Percentiles rank a stretch among this genome's conserved stretches.
phyloP scores from a whole-genome alignment of 139 green algal species.

The Marvania coccoides region DNA sequence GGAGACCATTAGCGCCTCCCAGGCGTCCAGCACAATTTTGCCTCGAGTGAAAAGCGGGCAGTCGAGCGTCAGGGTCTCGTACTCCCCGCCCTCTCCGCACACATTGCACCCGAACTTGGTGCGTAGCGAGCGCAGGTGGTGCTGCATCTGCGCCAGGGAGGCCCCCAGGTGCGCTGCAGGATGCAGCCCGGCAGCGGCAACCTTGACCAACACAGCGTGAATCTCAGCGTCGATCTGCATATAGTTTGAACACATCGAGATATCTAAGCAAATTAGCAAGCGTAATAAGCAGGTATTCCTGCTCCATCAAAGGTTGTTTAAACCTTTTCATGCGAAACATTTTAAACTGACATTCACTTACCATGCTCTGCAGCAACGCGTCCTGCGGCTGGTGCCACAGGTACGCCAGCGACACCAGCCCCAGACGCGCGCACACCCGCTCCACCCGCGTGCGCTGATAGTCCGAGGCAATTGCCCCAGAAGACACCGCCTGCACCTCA shows the following conservation, averaged over 20 bases:
- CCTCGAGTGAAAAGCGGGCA: slow-evolving; percentile 69
- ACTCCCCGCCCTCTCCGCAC: slow-evolving; percentile 97
- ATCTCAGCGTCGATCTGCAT: slow-evolving; percentile 49
- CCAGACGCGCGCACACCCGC: slow-evolving; percentile 68
- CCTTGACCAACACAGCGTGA: slow-evolving; percentile 76
- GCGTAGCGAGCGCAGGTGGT: slow-evolving; percentile 42
- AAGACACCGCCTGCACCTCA: slow-evolving; percentile 64
- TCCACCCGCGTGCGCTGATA: slow-evolving; percentile 97
- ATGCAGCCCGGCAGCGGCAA: slow-evolving; percentile 75
- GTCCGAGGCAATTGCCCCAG: slow-evolving; percentile 89
- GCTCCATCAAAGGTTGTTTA: not conserved
- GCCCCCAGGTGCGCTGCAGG: slow-evolving; percentile 79
- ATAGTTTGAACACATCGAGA: not conserved
- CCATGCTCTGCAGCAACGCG: slow-evolving; percentile 55
- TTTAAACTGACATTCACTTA: not conserved
- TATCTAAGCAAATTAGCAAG: not conserved
- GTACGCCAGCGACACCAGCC: slow-evolving; percentile 80
- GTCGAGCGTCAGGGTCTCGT: slow-evolving; percentile 92
- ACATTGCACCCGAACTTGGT: slow-evolving; percentile 77
- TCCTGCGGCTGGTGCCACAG: slow-evolving; percentile 87
- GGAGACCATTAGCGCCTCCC: slow-evolving; percentile 38
- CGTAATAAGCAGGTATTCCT: not conserved
- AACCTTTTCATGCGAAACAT: not conserved
- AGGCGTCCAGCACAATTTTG: slow-evolving; percentile 63
- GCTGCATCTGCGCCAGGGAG: slow-evolving; percentile 49